A percentile compares a stretch with the other conserved stretches of the same genome.
Evolutionary conservation across 2,329 filamentous ascomycete species (phyloP).

Genomic region (Leptosphaerulina australis): DNA sequence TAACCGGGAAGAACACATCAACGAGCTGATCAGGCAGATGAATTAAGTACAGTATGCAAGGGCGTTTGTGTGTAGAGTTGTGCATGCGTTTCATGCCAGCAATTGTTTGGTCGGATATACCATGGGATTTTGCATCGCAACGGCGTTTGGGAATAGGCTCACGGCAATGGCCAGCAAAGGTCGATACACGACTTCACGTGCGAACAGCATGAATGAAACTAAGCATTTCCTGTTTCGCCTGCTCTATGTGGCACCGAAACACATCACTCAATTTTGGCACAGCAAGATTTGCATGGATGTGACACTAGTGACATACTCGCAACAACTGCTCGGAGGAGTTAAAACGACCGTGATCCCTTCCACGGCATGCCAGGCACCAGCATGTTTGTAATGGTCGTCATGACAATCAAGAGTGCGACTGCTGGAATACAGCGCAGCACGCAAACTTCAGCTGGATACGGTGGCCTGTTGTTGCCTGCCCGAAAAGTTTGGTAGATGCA

Average conservation of each 20-base stretch:
- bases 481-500: conserved; percentile 2
- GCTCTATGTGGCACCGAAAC: conserved; percentile 15
- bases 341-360: conserved; percentile 3
- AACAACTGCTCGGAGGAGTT: background rate
- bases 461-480: conserved; percentile 6
- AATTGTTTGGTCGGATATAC: conserved; percentile 18
- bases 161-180: conserved; percentile 11
- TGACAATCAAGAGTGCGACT: conserved; percentile 12
- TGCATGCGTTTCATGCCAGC: conserved; percentile 18
- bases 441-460: conserved; percentile 1
- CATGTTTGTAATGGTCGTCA: conserved; percentile 3
- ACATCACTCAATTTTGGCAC: conserved; percentile 2
- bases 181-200: conserved; percentile 16
- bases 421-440: conserved; percentile 12
- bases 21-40: conserved; percentile 95
- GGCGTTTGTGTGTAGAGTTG: conserved; percentile 15
- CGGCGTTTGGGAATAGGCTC: conserved; percentile 18
- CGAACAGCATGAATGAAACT: conserved; percentile 9
- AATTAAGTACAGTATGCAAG: conserved; percentile 67
- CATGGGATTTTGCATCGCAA: conserved; percentile 19
- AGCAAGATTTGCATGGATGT: conserved; percentile 2
- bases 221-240: conserved; percentile 6
- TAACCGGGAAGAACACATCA: conserved; percentile 99
- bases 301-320: conserved; percentile 7
- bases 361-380: conserved; percentile 13